Percentiles rank a stretch among this genome's conserved stretches.
These are phyloP conservation scores for Garcileccinum viscosum DNA, from an alignment of 1,284 basidiomycete genomes.

Conservation along the genomic window DNA sequence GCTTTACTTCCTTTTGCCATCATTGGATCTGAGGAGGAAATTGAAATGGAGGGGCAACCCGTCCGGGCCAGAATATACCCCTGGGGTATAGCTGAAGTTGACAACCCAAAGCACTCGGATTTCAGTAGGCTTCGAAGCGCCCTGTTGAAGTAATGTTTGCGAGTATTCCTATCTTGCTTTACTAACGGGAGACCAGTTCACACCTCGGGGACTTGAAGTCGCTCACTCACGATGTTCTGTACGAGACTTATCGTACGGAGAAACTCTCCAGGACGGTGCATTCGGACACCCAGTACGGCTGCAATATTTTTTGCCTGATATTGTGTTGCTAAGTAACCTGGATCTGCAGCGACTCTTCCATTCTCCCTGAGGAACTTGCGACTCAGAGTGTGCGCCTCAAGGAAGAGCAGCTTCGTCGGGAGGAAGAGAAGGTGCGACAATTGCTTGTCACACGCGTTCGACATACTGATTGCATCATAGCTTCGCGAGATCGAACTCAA, in stretches of 20 bases:
- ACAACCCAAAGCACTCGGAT: slow-evolving; percentile 98
- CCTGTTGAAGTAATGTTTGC: slow-evolving; percentile 73
- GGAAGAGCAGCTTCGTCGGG: slow-evolving; percentile 97
- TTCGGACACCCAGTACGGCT: slow-evolving; percentile 76
- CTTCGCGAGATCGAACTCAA: slow-evolving; percentile 98
- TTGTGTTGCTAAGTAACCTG: slow-evolving; percentile 22
- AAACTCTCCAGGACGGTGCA: slow-evolving; percentile 94
- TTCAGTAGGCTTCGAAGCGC: slow-evolving; percentile 92
- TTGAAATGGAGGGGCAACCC: slow-evolving; percentile 90
- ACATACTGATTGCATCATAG: slow-evolving; percentile 45
- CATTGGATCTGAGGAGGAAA: slow-evolving; percentile 96
- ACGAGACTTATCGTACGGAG: slow-evolving; percentile 98
- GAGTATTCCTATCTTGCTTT: not conserved
- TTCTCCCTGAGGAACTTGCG: slow-evolving; percentile 94
- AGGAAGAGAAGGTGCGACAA: slow-evolving; percentile 86
- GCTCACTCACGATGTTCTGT: slow-evolving; percentile 93
- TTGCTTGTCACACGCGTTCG: not conserved
- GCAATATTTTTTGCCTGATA: slow-evolving; percentile 1
- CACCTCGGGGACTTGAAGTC: slow-evolving; percentile 95
- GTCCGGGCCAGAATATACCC: slow-evolving; percentile 95
- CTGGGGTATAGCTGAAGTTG: slow-evolving; percentile 98
- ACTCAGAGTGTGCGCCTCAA: slow-evolving; percentile 97
- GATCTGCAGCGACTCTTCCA: slow-evolving; percentile 76
- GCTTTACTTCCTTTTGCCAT: slow-evolving; percentile 95
- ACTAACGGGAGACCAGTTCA: slow-evolving; percentile 61